phyloP scores from a whole-genome alignment of 2,329 filamentous ascomycete genomes.

The Pezicula carpinea region DNA sequence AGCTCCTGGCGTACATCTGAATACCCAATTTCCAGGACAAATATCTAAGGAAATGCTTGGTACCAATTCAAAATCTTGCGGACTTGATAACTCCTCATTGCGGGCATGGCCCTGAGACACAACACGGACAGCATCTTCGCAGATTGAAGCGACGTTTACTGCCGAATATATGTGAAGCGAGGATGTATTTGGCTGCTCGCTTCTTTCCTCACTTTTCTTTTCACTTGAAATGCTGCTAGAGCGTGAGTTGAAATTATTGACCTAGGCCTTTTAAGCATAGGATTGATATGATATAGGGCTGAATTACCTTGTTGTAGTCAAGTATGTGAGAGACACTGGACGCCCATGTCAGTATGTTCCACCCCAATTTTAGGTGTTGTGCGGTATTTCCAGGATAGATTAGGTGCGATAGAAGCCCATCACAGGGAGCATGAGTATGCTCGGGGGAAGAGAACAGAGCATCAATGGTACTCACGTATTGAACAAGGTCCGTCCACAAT shows the following conservation, averaged over 20 bases:
- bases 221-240: background rate
- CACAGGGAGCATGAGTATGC: too few relatives aligned
- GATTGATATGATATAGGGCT: background rate
- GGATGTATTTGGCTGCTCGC: background rate
- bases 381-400: constrained; percentile 19
- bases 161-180: constrained; percentile 4
- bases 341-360: too few relatives aligned
- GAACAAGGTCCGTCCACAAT: constrained; percentile 37
- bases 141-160: constrained; percentile 9
- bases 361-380: too few relatives aligned
- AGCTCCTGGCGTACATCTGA: constrained; percentile 47
- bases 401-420: background rate
- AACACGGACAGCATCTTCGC: constrained; percentile 6
- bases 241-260: background rate
- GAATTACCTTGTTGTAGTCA: constrained; percentile 40
- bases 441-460: too few relatives aligned
- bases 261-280: constrained; percentile 5
- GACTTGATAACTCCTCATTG: background rate
- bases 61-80: background rate
- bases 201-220: background rate
- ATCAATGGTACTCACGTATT: background rate
- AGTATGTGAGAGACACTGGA: constrained; percentile 24
- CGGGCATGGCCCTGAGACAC: constrained; percentile 1
- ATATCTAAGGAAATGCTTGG: constrained; percentile 8
- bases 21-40: constrained; percentile 7